A percentile compares a stretch with the other conserved stretches of the same genome.
These are phyloP conservation scores for Tilletiopsis washingtonensis DNA, from an alignment of 1,284 basidiomycete genomes.

Conservation along the genomic window DNA sequence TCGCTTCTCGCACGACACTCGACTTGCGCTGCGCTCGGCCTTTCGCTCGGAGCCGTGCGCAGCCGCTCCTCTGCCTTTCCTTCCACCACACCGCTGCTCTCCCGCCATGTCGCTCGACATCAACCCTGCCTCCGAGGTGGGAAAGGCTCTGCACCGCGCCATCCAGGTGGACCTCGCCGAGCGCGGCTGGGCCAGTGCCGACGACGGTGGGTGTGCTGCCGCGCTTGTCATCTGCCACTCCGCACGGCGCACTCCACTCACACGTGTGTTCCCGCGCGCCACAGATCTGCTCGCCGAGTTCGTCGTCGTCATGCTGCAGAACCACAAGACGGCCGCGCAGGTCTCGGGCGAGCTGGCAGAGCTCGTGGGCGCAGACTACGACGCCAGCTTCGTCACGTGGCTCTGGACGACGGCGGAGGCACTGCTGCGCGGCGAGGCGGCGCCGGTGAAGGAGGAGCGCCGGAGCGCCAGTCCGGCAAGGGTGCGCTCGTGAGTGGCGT, in stretches of 20 bases:
- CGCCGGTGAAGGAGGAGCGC: background rate
- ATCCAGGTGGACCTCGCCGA: slow-evolving; percentile 30
- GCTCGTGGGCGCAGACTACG: slow-evolving; percentile 4
- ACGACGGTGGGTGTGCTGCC: slow-evolving; percentile 14
- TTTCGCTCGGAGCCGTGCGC: too few species aligned
- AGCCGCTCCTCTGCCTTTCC: too few species aligned
- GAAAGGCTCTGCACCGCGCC: slow-evolving; percentile 16
- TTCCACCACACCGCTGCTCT: too few species aligned
- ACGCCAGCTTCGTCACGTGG: slow-evolving; percentile 18
- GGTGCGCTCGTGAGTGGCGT: too few species aligned
- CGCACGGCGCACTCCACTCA: background rate
- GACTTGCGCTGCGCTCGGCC: too few species aligned
- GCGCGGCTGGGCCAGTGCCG: slow-evolving; percentile 21
- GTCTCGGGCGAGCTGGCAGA: slow-evolving; percentile 15
- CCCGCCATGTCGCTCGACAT: background rate
- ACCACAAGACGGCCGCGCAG: slow-evolving; percentile 12
- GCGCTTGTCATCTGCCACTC: background rate
- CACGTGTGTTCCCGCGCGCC: slow-evolving; percentile 4
- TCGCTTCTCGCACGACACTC: too few species aligned
- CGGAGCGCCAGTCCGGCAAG: too few species aligned
- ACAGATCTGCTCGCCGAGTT: slow-evolving; percentile 37
- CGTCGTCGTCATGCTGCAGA: slow-evolving; percentile 44
- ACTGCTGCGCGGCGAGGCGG: background rate
- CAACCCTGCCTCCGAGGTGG: background rate
- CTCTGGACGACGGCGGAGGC: slow-evolving; percentile 28